Percentiles rank a stretch among this genome's conserved stretches.
Evolutionary conservation across 1,139 yeast species (phyloP).

Genomic region (Yamadazyma buinensis): DNA sequence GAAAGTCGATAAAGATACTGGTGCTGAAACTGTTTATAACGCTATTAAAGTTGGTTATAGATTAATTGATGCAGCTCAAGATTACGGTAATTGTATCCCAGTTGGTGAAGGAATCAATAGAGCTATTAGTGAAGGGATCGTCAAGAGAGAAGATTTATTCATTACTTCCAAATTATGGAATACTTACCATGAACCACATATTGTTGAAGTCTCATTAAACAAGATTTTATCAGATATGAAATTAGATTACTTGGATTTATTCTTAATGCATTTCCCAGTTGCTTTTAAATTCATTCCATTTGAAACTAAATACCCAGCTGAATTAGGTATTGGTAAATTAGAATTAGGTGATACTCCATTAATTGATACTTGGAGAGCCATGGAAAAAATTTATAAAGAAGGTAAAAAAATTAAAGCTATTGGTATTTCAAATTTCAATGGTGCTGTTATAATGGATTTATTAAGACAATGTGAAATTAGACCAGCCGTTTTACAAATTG

Average conservation of each 20-base stretch:
- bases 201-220: conserved; percentile 55
- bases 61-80: conserved; percentile 73
- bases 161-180: conserved; percentile 84
- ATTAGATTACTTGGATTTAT: conserved; percentile 68
- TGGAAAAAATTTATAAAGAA: conserved; percentile 54
- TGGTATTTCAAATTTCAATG: conserved; percentile 83
- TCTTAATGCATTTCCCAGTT: conserved; percentile 78
- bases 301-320: conserved; percentile 74
- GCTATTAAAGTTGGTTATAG: conserved; percentile 73
- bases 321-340: conserved; percentile 63
- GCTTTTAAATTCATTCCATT: conserved; percentile 70
- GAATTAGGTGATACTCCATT: conserved; percentile 68
- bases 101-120: conserved; percentile 65
- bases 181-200: conserved; percentile 63
- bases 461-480: conserved; percentile 65
- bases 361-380: conserved; percentile 74
- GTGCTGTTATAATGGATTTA: conserved; percentile 66
- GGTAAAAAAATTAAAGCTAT: conserved; percentile 55
- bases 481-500: conserved; percentile 85
- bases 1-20: conserved; percentile 56
- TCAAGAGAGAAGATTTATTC: conserved; percentile 67
- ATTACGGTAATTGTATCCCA: conserved; percentile 73
- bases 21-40: conserved; percentile 58
- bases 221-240: conserved; percentile 62
- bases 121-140: conserved; percentile 66